These are phyloP conservation scores for Suhomyces pyralidae DNA, from an alignment of 805 yeast genomes.

Conservation along the genomic window DNA sequence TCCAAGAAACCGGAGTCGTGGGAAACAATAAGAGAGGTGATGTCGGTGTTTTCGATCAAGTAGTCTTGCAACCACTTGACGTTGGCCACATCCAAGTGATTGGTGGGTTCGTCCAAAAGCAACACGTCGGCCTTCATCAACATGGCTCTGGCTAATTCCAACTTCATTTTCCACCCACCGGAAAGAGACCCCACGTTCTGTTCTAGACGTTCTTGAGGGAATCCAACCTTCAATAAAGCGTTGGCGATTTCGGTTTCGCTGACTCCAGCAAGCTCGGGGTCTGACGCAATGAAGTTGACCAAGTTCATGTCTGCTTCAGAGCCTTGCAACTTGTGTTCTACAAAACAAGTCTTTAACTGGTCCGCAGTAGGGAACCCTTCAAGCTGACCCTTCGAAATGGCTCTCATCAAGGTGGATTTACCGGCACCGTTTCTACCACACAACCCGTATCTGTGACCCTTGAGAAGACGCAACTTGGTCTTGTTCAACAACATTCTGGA, in stretches of 20 bases:
- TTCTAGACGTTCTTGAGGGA: conserved; percentile 82
- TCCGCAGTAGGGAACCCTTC: conserved; percentile 95
- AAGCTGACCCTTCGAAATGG: conserved; percentile 92
- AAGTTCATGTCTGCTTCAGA: conserved; percentile 88
- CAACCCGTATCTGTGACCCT: conserved; percentile 96
- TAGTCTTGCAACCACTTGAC: conserved; percentile 94
- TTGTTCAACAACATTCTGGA: conserved; percentile 95
- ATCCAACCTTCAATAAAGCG: conserved; percentile 84
- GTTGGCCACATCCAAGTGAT: conserved; percentile 91
- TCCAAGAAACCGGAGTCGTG: conserved; percentile 98
- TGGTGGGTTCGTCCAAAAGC: conserved; percentile 95
- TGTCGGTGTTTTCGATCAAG: conserved; percentile 73
- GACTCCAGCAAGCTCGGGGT: conserved; percentile 70
- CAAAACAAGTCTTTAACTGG: conserved; percentile 88
- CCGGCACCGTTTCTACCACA: conserved; percentile 99
- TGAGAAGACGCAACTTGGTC: conserved; percentile 78
- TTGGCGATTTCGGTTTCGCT: conserved; percentile 66
- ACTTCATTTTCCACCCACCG: conserved; percentile 99
- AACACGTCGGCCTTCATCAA: conserved; percentile 94
- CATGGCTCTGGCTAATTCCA: conserved; percentile 98
- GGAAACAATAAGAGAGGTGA: conserved; percentile 92
- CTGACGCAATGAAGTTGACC: conserved; percentile 83
- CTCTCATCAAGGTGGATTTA: conserved; percentile 94
- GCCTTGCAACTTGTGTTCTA: conserved; percentile 95
- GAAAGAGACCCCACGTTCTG: conserved; percentile 93